Conservation (phyloP, 2,329 filamentous ascomycete genomes). For the Epicoccum sorghinum region DNA sequence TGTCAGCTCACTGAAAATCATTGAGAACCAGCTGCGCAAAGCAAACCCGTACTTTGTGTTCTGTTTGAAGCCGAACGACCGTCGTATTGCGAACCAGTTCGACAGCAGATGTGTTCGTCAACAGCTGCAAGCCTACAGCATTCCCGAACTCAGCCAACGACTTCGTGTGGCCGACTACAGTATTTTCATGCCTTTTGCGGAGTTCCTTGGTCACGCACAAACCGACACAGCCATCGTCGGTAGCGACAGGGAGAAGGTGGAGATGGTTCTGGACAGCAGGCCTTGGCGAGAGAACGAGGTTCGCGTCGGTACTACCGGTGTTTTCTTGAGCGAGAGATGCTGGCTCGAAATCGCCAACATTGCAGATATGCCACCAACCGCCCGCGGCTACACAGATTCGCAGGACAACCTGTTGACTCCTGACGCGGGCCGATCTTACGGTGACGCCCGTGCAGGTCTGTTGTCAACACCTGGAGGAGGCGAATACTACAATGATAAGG, state of each 20-base stretch:
- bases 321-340: constrained; percentile 94
- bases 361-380: constrained; percentile 60
- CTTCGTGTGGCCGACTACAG: constrained; percentile 94
- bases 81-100: constrained; percentile 96
- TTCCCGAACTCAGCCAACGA: constrained; percentile 94
- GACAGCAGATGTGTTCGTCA: constrained; percentile 97
- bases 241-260: constrained; percentile 88
- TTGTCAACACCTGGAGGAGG: constrained; percentile 62
- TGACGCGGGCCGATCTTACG: constrained; percentile 60
- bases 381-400: constrained; percentile 29
- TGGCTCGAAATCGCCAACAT: constrained; percentile 90
- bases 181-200: constrained; percentile 91
- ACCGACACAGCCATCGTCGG: constrained; percentile 85
- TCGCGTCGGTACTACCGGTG: constrained; percentile 85
- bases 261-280: constrained; percentile 89
- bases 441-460: constrained; percentile 64
- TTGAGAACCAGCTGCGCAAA: constrained; percentile 84
- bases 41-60: constrained; percentile 97
- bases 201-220: constrained; percentile 90
- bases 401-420: constrained; percentile 63
- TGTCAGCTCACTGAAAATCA: constrained; percentile 84
- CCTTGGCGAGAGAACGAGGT: constrained; percentile 93
- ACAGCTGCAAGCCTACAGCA: constrained; percentile 93
- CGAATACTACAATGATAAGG: constrained; percentile 76
- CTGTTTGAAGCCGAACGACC: constrained; percentile 95